Conservation (phyloP, 169 alveolate genomes). For the Plasmodium berghei region DNA sequence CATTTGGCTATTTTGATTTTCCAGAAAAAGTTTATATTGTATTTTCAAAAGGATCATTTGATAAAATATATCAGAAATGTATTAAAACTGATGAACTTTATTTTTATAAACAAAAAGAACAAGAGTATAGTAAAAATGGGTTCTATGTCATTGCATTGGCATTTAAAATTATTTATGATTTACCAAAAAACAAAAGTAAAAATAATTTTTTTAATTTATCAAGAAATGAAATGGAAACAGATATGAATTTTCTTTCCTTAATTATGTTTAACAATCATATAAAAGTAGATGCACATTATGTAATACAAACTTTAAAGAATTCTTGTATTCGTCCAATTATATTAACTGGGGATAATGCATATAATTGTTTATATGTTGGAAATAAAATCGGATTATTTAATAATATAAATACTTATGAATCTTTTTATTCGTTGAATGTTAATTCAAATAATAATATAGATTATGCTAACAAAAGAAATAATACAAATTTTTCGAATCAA, state of each 20-base stretch:
- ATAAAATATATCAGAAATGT: conserved; percentile 59
- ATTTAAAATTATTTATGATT: conserved; percentile 34
- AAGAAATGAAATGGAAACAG: conserved; percentile 79
- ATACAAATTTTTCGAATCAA: background rate
- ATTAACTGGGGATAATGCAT: conserved; percentile 86
- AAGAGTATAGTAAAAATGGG: conserved; percentile 75
- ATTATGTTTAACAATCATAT: conserved; percentile 84
- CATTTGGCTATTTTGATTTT: conserved; percentile 57
- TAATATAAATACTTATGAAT: conserved; percentile 31
- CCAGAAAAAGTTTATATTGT: conserved; percentile 39
- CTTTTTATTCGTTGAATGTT: conserved; percentile 23
- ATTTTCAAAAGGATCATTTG: conserved; percentile 75
- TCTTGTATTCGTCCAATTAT: conserved; percentile 85
- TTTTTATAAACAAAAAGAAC: conserved; percentile 71
- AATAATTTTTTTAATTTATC: conserved; percentile 29
- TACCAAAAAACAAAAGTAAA: background rate
- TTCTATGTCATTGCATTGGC: conserved; percentile 74
- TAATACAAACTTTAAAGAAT: conserved; percentile 79
- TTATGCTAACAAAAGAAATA: background rate
- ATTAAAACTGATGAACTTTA: conserved; percentile 39
- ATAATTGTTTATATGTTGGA: conserved; percentile 84
- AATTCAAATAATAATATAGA: background rate
- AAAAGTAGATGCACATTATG: conserved; percentile 79
- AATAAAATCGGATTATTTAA: conserved; percentile 80
- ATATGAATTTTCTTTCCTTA: conserved; percentile 80